A percentile compares a stretch with the other conserved stretches of the same genome.
Evolutionary conservation across 2,329 filamentous ascomycete species (phyloP).

Genomic region (Penicillium sp.): DNA sequence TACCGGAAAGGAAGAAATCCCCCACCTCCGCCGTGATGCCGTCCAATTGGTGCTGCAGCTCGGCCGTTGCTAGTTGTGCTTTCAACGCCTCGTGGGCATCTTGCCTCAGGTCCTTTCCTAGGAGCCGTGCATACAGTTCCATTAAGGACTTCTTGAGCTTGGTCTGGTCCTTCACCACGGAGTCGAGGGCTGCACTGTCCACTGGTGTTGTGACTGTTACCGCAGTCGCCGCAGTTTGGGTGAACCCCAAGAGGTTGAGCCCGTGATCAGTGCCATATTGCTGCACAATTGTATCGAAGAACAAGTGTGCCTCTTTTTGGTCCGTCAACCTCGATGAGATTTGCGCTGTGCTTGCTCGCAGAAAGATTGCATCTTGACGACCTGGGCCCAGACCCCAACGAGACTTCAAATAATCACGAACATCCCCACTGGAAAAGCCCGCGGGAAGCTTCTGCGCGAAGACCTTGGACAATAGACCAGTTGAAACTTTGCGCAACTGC

Average conservation of each 20-base stretch:
- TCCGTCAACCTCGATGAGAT: slow-evolving; percentile 17
- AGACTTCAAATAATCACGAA: slow-evolving; percentile 20
- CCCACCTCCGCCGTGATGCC: slow-evolving; percentile 29
- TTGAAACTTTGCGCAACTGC: slow-evolving; percentile 30
- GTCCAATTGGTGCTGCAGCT: slow-evolving; percentile 19
- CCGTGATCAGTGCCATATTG: slow-evolving; percentile 15
- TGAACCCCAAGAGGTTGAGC: slow-evolving; percentile 3
- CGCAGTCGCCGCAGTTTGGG: background rate
- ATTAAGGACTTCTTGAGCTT: background rate
- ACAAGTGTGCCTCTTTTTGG: slow-evolving; percentile 15
- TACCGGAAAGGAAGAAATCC: slow-evolving; percentile 27
- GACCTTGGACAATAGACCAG: slow-evolving; percentile 27
- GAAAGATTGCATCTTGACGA: slow-evolving; percentile 15
- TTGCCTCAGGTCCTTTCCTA: slow-evolving; percentile 7
- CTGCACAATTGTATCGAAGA: slow-evolving; percentile 20
- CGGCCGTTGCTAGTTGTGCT: background rate
- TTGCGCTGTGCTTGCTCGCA: slow-evolving; percentile 22
- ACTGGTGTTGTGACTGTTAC: background rate
- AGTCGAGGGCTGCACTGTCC: slow-evolving; percentile 1
- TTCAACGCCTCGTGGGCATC: background rate
- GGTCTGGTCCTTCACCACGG: slow-evolving; percentile 5
- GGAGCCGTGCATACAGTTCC: slow-evolving; percentile 5
- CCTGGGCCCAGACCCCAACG: slow-evolving; percentile 26
- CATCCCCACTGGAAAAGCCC: slow-evolving; percentile 20
- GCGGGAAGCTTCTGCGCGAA: slow-evolving; percentile 31